Conservation (phyloP, 2,329 filamentous ascomycete genomes). For the Dothideomycetes sp. region DNA sequence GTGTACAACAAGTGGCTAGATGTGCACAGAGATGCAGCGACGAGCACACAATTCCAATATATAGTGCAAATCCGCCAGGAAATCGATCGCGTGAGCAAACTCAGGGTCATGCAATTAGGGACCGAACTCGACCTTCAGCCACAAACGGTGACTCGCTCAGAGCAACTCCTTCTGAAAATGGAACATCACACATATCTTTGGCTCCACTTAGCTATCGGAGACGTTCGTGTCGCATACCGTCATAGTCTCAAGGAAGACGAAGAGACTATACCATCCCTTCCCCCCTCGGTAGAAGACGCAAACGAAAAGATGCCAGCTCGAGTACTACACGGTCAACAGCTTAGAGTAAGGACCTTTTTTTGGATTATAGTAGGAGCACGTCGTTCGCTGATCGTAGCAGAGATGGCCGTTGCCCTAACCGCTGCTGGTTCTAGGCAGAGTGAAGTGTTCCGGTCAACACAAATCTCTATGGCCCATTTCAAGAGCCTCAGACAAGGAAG, state of each 20-base stretch:
- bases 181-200: constrained; percentile 8
- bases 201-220: constrained; percentile 1
- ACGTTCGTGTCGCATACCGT: not conserved
- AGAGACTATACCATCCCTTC: not conserved
- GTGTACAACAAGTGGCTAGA: too few relatives aligned
- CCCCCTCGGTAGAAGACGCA: not conserved
- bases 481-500: not conserved
- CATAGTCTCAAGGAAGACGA: not conserved
- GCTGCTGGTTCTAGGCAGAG: not conserved
- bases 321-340: not conserved
- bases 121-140: not conserved
- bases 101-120: not conserved
- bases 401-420: not conserved
- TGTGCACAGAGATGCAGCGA: too few relatives aligned
- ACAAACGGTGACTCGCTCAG: not conserved
- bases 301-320: not conserved
- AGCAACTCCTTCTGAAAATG: not conserved
- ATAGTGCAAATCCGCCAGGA: constrained; percentile 3
- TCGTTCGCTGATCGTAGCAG: not conserved
- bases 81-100: constrained; percentile 1
- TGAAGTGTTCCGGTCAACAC: not conserved
- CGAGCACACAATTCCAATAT: too few relatives aligned
- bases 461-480: not conserved
- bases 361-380: constrained; percentile 1
- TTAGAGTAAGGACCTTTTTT: not conserved